Percentiles rank a stretch among this genome's conserved stretches.
Evolutionary conservation across 2,329 filamentous ascomycete species (phyloP).

Genomic region (Malbranchea cinnamomea): DNA sequence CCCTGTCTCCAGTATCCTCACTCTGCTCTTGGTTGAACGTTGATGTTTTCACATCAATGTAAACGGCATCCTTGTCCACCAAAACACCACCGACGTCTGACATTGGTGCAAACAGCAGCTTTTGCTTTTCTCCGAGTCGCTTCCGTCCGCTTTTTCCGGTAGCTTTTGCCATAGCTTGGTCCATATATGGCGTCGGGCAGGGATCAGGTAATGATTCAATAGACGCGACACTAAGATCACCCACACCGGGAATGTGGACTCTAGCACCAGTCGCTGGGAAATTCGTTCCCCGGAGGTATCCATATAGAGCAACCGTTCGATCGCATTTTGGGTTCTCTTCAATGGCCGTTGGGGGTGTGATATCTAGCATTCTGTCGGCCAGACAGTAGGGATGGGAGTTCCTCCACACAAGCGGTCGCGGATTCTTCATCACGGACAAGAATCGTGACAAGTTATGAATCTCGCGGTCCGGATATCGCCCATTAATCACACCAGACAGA

Average conservation of each 20-base stretch:
- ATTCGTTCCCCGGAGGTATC: conserved; percentile 88
- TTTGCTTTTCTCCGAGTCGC: conserved; percentile 88
- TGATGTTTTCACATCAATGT: conserved; percentile 57
- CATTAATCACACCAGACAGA: conserved; percentile 89
- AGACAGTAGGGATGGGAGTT: conserved; percentile 92
- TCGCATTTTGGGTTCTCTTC: conserved; percentile 84
- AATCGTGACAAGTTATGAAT: conserved; percentile 92
- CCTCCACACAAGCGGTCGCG: conserved; percentile 86
- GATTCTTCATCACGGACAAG: conserved; percentile 97
- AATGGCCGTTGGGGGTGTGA: conserved; percentile 83
- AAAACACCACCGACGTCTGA: conserved; percentile 91
- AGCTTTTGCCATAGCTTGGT: conserved; percentile 71
- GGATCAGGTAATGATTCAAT: conserved; percentile 87
- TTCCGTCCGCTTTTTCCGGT: conserved; percentile 68
- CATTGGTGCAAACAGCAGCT: conserved; percentile 93
- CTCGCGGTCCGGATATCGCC: conserved; percentile 89
- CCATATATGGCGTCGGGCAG: conserved; percentile 83
- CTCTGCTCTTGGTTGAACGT: conserved; percentile 57
- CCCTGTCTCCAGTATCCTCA: conserved; percentile 52
- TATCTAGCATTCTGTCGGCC: conserved; percentile 85
- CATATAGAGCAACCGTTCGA: conserved; percentile 77
- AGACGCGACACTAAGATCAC: conserved; percentile 67
- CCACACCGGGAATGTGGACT: conserved; percentile 83
- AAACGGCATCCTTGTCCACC: conserved; percentile 94
- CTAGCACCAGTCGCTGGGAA: conserved; percentile 73